These are phyloP conservation scores for Coccomyxa sp. DNA, from an alignment of 139 green algal genomes.

Conservation along the genomic window DNA sequence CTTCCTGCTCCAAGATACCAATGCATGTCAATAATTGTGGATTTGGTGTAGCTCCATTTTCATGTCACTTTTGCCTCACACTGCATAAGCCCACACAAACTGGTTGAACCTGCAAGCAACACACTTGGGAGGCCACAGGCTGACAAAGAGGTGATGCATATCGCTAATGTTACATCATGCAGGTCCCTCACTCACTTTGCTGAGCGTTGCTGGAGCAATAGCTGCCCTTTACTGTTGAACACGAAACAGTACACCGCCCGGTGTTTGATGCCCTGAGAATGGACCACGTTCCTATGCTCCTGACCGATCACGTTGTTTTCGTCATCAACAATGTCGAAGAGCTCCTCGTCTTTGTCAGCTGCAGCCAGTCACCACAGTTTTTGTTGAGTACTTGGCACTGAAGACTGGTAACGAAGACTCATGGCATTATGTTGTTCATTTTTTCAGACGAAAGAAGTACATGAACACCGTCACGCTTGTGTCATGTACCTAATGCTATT, in stretches of 20 bases:
- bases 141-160: background rate
- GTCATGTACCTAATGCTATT: no score
- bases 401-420: no score
- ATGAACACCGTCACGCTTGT: no score
- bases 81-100: no score
- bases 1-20: constrained; percentile 25
- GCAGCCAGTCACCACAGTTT: background rate
- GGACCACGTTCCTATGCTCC: constrained; percentile 14
- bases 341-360: constrained; percentile 37
- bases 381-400: no score
- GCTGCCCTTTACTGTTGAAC: constrained; percentile 35
- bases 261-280: constrained; percentile 47
- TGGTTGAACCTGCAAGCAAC: no score
- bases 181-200: background rate
- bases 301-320: constrained; percentile 21
- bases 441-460: no score
- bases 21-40: no score
- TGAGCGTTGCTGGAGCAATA: constrained; percentile 58
- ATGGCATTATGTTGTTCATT: no score
- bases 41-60: no score
- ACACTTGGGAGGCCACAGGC: no score
- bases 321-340: constrained; percentile 46
- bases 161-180: background rate
- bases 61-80: no score
- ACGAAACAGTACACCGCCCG: constrained; percentile 59